phyloP scores from a whole-genome alignment of 148 eudicot species.

The Cornus suecica region DNA sequence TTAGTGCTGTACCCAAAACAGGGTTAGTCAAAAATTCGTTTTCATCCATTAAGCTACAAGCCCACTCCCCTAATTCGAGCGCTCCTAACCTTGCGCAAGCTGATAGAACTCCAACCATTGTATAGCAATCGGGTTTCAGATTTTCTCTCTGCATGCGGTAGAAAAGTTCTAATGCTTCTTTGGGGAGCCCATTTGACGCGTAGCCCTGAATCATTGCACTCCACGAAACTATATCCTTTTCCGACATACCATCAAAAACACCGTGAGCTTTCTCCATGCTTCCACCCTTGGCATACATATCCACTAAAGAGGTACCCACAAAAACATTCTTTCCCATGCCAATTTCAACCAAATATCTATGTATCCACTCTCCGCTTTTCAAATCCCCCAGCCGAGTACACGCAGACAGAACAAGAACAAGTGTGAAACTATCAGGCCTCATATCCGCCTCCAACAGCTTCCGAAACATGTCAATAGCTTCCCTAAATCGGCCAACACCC shows the following conservation, averaged over 20 bases:
- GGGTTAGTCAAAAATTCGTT: constrained; percentile 32
- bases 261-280: constrained; percentile 38
- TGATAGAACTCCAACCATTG: constrained; percentile 44
- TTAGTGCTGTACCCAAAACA: constrained; percentile 46
- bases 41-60: constrained; percentile 28
- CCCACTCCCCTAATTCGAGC: constrained; percentile 40
- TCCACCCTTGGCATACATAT: constrained; percentile 55
- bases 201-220: constrained; percentile 63
- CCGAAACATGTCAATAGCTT: constrained; percentile 46
- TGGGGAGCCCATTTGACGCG: constrained; percentile 49
- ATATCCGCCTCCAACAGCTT: constrained; percentile 36
- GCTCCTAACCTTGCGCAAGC: constrained; percentile 65
- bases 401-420: constrained; percentile 50
- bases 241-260: constrained; percentile 47
- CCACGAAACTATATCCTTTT: constrained; percentile 61
- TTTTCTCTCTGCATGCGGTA: constrained; percentile 34
- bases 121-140: constrained; percentile 41
- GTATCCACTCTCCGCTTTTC: constrained; percentile 47
- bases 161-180: constrained; percentile 55
- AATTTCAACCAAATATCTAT: constrained; percentile 26
- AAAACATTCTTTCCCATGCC: constrained; percentile 38
- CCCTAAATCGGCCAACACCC: constrained; percentile 28
- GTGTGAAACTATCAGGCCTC: constrained; percentile 44
- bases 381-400: constrained; percentile 50
- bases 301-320: constrained; percentile 45